phyloP scores from a whole-genome alignment of 228 moss, liverwort and hornwort genomes.

The Sphagnum fallax region DNA sequence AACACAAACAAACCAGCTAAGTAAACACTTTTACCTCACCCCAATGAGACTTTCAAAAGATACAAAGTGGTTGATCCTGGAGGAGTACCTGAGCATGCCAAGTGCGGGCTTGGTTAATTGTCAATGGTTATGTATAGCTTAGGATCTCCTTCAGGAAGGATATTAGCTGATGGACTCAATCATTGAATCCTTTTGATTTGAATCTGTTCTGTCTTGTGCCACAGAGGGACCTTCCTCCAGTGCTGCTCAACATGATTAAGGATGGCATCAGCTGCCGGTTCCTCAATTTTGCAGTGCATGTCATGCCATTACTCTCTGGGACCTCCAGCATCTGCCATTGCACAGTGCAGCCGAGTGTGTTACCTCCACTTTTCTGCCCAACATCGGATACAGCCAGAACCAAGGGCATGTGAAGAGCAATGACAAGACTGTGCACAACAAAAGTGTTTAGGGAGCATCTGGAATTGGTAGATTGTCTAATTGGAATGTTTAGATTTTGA shows the following conservation, averaged over 20 bases:
- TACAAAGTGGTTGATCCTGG: background rate
- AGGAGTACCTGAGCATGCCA: constrained; percentile 82
- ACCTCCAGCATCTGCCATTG: constrained; percentile 26
- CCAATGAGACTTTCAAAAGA: no score
- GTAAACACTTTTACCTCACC: no score
- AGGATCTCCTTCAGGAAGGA: constrained; percentile 52
- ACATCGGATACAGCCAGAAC: no score
- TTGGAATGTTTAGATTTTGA: no score
- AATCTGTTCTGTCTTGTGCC: constrained; percentile 71
- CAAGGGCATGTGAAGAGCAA: no score
- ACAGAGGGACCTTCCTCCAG: constrained; percentile 72
- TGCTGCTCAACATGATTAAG: constrained; percentile 91
- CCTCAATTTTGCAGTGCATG: constrained; percentile 82
- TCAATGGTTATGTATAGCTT: constrained; percentile 51
- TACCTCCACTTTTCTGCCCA: no score
- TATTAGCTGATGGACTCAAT: constrained; percentile 54
- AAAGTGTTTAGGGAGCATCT: no score
- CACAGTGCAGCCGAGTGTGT: no score
- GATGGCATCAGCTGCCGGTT: constrained; percentile 86
- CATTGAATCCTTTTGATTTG: constrained; percentile 63
- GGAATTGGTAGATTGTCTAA: no score
- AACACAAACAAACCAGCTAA: no score
- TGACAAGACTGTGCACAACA: no score
- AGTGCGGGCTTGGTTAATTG: constrained; percentile 43
- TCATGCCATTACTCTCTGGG: constrained; percentile 99